phyloP scores from a whole-genome alignment of 2,329 filamentous ascomycete species.

The Apiospora sp. region DNA sequence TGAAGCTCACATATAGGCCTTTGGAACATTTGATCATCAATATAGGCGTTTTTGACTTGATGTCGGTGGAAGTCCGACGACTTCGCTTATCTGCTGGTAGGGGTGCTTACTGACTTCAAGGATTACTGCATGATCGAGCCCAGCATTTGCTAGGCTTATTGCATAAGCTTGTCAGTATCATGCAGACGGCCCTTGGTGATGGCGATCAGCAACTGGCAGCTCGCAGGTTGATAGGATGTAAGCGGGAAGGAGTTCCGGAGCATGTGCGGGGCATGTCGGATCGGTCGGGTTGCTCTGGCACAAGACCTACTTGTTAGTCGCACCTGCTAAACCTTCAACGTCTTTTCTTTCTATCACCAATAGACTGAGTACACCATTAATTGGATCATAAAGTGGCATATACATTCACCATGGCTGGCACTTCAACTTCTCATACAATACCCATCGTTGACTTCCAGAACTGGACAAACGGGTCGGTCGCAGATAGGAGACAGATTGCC shows the following conservation, averaged over 20 bases:
- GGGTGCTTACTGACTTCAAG: neutral
- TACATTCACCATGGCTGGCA: neutral
- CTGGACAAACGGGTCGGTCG: constrained; percentile 34
- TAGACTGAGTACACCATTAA: neutral
- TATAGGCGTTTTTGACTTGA: neutral
- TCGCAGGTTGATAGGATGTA: neutral
- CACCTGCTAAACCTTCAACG: neutral
- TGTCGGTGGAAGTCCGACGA: neutral
- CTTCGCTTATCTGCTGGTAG: neutral
- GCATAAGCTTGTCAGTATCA: neutral
- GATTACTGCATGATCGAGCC: too few relatives aligned
- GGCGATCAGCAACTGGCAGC: neutral
- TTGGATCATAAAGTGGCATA: neutral
- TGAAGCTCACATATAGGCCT: neutral
- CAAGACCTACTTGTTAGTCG: neutral
- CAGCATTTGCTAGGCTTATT: neutral
- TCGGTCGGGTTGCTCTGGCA: neutral
- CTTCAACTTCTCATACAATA: constrained; percentile 29
- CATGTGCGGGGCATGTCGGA: neutral
- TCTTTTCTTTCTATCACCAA: neutral
- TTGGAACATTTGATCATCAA: neutral
- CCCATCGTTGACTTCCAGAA: constrained; percentile 38
- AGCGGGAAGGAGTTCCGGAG: neutral
- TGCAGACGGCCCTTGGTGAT: neutral
- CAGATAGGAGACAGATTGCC: constrained; percentile 38